Percentiles rank a stretch among this genome's conserved stretches.
These are phyloP conservation scores for Trichoderma oligosporum DNA, from an alignment of 2,329 filamentous ascomycete species.

Conservation along the genomic window DNA sequence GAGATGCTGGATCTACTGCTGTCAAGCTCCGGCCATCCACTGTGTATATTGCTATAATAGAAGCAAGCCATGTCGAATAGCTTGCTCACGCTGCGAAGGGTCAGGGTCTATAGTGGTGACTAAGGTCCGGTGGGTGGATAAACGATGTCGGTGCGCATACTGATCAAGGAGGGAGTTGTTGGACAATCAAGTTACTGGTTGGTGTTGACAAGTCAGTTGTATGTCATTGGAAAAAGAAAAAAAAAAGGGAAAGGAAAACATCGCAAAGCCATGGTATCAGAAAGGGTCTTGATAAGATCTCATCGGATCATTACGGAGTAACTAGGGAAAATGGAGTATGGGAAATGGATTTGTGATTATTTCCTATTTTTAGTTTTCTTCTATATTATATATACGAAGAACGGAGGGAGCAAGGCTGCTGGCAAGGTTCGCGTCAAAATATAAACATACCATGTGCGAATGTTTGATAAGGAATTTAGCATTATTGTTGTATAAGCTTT, in stretches of 20 bases:
- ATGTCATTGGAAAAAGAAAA: too few relatives aligned
- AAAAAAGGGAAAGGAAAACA: too few relatives aligned
- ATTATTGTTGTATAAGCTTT: slow-evolving; percentile 7
- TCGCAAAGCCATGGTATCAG: too few relatives aligned
- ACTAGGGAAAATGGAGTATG: too few relatives aligned
- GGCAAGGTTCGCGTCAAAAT: background rate
- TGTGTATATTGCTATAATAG: background rate
- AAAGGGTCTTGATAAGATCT: too few relatives aligned
- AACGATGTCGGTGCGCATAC: background rate
- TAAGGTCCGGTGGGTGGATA: background rate
- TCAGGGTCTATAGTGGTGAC: background rate
- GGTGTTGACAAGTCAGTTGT: too few relatives aligned
- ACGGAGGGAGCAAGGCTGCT: too few relatives aligned
- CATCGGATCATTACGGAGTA: too few relatives aligned
- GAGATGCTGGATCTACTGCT: background rate
- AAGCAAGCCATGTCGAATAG: background rate
- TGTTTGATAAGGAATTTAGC: slow-evolving; percentile 9
- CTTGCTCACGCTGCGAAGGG: background rate
- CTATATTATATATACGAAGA: too few relatives aligned
- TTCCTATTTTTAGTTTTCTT: slow-evolving; percentile 8
- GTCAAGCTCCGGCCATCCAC: background rate
- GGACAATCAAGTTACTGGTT: too few relatives aligned
- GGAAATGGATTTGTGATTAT: too few relatives aligned
- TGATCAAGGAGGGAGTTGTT: too few relatives aligned
- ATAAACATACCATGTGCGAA: background rate